Percentiles rank a stretch among this genome's conserved stretches.
Evolutionary conservation across 1,284 basidiomycete genomes (phyloP).

Genomic region (Cutaneotrichosporon curvatum): DNA sequence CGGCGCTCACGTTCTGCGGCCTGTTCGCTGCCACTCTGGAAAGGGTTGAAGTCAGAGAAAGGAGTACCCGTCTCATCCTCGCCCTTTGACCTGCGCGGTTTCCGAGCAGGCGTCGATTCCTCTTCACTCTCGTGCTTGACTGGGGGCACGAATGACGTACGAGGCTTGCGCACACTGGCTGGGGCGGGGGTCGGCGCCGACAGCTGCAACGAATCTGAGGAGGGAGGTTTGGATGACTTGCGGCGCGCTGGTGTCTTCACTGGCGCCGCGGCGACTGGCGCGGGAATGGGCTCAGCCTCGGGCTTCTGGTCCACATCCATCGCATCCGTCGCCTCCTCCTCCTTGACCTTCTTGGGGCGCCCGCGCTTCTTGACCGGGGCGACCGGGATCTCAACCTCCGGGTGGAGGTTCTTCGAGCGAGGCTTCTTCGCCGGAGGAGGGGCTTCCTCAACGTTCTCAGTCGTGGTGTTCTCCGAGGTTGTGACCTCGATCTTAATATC

Average conservation of each 20-base stretch:
- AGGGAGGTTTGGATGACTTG: not conserved
- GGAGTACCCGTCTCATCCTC: conserved; percentile 32
- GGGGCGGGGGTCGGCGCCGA: not conserved
- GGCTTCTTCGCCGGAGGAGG: conserved; percentile 14
- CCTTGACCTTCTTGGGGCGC: conserved; percentile 6
- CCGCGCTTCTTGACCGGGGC: conserved; percentile 7
- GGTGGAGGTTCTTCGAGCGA: conserved; percentile 2
- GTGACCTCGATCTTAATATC: conserved; percentile 9
- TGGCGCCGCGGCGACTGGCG: not conserved
- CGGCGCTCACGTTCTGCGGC: conserved; percentile 40
- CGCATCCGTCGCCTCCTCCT: not conserved
- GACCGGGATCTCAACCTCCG: not conserved
- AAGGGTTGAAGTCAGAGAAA: conserved; percentile 52
- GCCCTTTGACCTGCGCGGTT: conserved; percentile 16
- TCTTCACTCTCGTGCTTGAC: conserved; percentile 52
- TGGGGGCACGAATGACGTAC: conserved; percentile 2
- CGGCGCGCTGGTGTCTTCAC: not conserved
- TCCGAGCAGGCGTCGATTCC: conserved; percentile 44
- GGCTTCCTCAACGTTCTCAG: conserved; percentile 2
- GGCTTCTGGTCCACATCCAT: not conserved
- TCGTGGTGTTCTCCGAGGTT: not conserved
- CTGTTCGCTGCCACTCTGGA: conserved; percentile 50
- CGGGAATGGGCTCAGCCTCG: not conserved
- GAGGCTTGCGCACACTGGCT: conserved; percentile 6
- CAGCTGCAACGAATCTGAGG: not conserved